A percentile compares a stretch with the other conserved stretches of the same genome.
Evolutionary conservation across 2,329 filamentous ascomycete species (phyloP).

Genomic region (Ophiostoma triangulosporum): DNA sequence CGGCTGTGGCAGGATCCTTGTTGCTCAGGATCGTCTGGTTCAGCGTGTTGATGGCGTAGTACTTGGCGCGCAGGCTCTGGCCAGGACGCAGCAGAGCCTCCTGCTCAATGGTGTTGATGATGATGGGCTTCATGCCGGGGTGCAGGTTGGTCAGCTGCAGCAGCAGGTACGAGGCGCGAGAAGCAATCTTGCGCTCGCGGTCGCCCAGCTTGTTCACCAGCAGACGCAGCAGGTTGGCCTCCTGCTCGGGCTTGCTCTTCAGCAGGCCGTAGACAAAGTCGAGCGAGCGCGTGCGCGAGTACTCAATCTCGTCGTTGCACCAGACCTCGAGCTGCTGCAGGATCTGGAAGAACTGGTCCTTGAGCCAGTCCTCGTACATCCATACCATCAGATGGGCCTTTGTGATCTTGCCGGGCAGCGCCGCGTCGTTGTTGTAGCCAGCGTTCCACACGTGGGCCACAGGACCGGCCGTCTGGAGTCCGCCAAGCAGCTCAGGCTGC

Average conservation of each 20-base stretch:
- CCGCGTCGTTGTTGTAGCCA: constrained; percentile 48
- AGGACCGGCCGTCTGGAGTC: constrained; percentile 36
- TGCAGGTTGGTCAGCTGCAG: constrained; percentile 80
- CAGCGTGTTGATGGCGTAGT: constrained; percentile 90
- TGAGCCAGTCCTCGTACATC: constrained; percentile 92
- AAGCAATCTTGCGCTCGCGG: constrained; percentile 88
- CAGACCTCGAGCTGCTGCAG: constrained; percentile 83
- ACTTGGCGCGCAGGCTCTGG: constrained; percentile 78
- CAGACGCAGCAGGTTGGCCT: constrained; percentile 80
- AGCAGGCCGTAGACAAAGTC: constrained; percentile 86
- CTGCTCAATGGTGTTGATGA: constrained; percentile 73
- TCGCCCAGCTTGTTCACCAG: constrained; percentile 96
- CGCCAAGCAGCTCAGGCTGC: constrained; percentile 63
- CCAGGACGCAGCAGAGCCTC: constrained; percentile 79
- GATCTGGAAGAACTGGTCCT: constrained; percentile 84
- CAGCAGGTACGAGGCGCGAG: constrained; percentile 83
- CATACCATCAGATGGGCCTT: constrained; percentile 71
- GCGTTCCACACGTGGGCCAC: constrained; percentile 22
- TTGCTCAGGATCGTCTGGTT: constrained; percentile 89
- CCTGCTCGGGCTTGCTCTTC: constrained; percentile 93
- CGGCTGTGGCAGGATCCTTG: constrained; percentile 70
- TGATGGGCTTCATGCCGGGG: constrained; percentile 83
- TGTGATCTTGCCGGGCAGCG: constrained; percentile 59
- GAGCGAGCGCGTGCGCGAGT: constrained; percentile 73
- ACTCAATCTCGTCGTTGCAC: constrained; percentile 92